Base-by-base conservation (phyloP, 495 filamentous ascomycete genomes). In the Aspergillus heteromorphus region DNA sequence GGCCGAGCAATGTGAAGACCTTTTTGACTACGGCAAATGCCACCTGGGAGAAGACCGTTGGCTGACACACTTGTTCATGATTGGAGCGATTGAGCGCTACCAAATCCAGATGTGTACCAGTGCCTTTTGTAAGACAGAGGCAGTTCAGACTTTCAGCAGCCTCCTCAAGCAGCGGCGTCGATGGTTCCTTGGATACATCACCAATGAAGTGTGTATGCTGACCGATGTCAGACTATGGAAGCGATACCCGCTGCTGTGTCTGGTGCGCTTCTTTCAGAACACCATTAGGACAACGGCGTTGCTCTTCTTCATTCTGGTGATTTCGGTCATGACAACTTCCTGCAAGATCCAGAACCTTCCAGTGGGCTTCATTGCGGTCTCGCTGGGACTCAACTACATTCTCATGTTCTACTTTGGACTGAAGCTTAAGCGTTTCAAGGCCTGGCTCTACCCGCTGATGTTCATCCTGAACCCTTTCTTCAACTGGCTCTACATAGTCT, bases 21-120 rank as follows among this genome's bases (percentile, higher is more conserved):
- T 97, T 17, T 98, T 98, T 65, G 93, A 98, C 65, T 98, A 88
- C 58, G 91, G 87, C 36, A 97, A 97, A 71, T 92, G 89, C 61
- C 92, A 98, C 71, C 72, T 98, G 43, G 93, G 93, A 8, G 93
- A 98, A 71, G 93, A 98, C 72, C 82, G 93, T 40, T 97, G 93
- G 92, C 78, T 98, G 53, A 98, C 93, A 2, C 93, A 98, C 75
- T 81, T 98, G 51, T 97, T 98, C 77, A 98, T 98, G 93, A 93
- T 98, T 61, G 92, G 91, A 2, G 91, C 92, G 1, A 88, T 90
- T 68, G 83, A 93, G 63, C 83, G 87, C 48, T 91, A 96, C 70
- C 92, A 97, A 67, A 97, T 98, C 51, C 90, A 96, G 70, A 89
- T 98, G 83, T 97, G 92, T 67, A 95, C 91, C 2, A 89, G 89